Evolutionary conservation across 2,329 filamentous ascomycete genomes (phyloP).

Genomic region (Leptographium procerum): DNA sequence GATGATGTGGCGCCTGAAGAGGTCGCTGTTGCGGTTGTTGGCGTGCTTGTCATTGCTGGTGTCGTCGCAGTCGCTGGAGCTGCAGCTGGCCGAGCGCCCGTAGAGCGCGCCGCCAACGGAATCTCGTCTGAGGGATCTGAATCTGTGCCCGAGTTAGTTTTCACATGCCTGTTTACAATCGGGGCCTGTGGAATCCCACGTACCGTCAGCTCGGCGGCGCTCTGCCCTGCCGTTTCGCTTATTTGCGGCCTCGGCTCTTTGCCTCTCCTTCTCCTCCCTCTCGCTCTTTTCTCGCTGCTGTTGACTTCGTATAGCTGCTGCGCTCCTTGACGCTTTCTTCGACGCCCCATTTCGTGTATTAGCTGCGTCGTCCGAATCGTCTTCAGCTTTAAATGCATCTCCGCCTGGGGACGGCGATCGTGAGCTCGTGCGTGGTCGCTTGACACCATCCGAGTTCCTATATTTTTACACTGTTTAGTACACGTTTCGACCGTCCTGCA

Average conservation of each 20-base stretch:
- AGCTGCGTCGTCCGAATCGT: constrained; percentile 63
- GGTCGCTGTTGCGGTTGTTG: constrained; percentile 1
- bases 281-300: constrained; percentile 51
- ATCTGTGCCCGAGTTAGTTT: constrained; percentile 39
- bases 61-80: background rate
- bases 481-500: background rate
- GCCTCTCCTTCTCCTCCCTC: constrained; percentile 63
- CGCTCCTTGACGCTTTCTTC: constrained; percentile 47
- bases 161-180: constrained; percentile 15
- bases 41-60: background rate
- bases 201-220: constrained; percentile 71
- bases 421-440: constrained; percentile 76
- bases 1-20: constrained; percentile 9
- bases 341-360: constrained; percentile 35
- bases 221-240: constrained; percentile 76
- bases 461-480: background rate
- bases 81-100: constrained; percentile 16
- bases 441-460: constrained; percentile 60
- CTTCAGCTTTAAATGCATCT: constrained; percentile 36
- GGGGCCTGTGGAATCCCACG: constrained; percentile 13
- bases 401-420: constrained; percentile 53
- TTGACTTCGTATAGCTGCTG: constrained; percentile 19
- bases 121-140: constrained; percentile 62
- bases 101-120: constrained; percentile 34
- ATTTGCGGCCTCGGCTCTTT: constrained; percentile 61